Evolutionary conservation across 139 green algal species (phyloP).

Genomic region (Protoeuglena noctilucae): DNA sequence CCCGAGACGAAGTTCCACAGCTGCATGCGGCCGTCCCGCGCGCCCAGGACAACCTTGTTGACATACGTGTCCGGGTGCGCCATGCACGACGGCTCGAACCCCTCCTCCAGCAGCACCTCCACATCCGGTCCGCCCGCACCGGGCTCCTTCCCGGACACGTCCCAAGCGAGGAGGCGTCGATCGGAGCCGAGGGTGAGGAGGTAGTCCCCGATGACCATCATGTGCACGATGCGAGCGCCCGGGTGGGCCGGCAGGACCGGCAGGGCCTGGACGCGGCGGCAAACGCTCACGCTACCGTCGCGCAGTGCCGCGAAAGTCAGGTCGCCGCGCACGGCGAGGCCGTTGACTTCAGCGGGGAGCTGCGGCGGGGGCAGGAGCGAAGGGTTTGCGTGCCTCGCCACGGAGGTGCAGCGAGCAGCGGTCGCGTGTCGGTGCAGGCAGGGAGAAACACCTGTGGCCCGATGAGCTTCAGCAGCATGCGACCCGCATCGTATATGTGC

Average conservation of each 20-base stretch:
- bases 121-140: constrained; percentile 6
- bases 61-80: constrained; percentile 91
- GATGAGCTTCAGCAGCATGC: constrained; percentile 36
- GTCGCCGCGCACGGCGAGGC: constrained; percentile 52
- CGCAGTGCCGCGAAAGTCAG: constrained; percentile 73
- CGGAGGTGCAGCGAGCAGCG: background rate
- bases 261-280: background rate
- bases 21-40: constrained; percentile 48
- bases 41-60: constrained; percentile 83
- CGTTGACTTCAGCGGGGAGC: constrained; percentile 44
- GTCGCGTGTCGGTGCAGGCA: constrained; percentile 1
- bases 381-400: background rate
- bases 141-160: too few species aligned
- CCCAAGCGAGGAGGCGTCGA: constrained; percentile 50
- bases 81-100: constrained; percentile 66
- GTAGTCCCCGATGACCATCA: constrained; percentile 62
- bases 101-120: constrained; percentile 14
- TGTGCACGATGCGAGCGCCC: constrained; percentile 26
- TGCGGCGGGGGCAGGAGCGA: constrained; percentile 18
- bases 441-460: constrained; percentile 45
- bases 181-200: constrained; percentile 57
- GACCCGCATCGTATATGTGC: constrained; percentile 49
- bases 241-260: constrained; percentile 9
- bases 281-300: too few species aligned
- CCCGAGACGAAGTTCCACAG: constrained; percentile 76